These are phyloP conservation scores for Pestalotiopsis sp. DNA, from an alignment of 2,329 filamentous ascomycete species.

Conservation along the genomic window DNA sequence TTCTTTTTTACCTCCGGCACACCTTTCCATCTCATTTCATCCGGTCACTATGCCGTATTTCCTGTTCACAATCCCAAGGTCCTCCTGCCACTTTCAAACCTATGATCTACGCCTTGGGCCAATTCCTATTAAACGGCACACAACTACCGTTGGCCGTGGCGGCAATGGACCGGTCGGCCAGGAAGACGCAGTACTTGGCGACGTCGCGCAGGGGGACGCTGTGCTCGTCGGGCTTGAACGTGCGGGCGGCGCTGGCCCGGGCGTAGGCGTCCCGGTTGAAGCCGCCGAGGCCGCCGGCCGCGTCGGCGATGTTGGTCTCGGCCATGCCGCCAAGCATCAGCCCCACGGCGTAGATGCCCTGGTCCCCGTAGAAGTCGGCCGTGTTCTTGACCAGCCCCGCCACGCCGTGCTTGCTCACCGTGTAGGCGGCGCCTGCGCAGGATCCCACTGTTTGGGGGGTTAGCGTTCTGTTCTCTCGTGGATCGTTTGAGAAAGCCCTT, in stretches of 20 bases:
- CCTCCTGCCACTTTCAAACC: not conserved
- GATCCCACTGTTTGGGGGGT: slow-evolving; percentile 10
- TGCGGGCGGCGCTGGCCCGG: slow-evolving; percentile 21
- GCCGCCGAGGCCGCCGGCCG: slow-evolving; percentile 31
- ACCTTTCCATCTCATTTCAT: not conserved
- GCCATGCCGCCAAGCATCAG: slow-evolving; percentile 54
- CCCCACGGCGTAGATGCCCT: slow-evolving; percentile 53
- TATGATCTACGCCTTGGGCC: slow-evolving; percentile 17
- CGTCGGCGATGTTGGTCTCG: slow-evolving; percentile 51
- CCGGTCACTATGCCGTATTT: not conserved
- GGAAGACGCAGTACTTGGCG: slow-evolving; percentile 32
- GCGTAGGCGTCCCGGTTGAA: slow-evolving; percentile 34
- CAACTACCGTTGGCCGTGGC: slow-evolving; percentile 20
- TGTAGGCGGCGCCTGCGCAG: slow-evolving; percentile 47
- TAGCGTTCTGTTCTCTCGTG: not conserved
- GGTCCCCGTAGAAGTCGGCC: slow-evolving; percentile 52
- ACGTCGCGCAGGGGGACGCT: slow-evolving; percentile 34
- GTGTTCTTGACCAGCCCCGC: slow-evolving; percentile 58
- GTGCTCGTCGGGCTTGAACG: slow-evolving; percentile 27
- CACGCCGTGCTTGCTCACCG: slow-evolving; percentile 53
- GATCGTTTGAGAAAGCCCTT: no score
- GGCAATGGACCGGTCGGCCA: slow-evolving; percentile 21
- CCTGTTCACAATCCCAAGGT: not conserved
- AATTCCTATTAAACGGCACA: slow-evolving; percentile 25
- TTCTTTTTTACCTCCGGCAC: no score